Evolutionary conservation across 2,329 filamentous ascomycete species (phyloP).

Genomic region (Penicillium decumbens): DNA sequence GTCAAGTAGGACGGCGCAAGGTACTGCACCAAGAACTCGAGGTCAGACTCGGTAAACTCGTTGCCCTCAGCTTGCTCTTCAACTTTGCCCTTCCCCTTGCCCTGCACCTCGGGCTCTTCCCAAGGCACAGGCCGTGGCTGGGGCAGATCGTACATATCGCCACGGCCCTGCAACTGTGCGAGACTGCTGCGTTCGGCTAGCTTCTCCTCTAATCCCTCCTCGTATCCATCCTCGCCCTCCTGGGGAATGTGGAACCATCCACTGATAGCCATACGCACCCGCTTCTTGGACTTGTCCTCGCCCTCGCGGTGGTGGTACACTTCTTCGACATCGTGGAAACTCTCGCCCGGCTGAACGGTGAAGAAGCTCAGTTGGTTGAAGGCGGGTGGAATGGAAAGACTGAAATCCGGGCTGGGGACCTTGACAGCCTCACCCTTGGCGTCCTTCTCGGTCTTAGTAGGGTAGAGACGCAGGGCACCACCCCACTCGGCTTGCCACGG

Average conservation of each 20-base stretch:
- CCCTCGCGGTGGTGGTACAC: conserved; percentile 69
- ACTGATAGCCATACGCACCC: conserved; percentile 91
- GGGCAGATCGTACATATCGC: conserved; percentile 82
- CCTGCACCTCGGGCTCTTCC: conserved; percentile 36
- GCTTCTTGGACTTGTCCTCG: conserved; percentile 56
- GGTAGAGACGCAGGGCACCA: conserved; percentile 83
- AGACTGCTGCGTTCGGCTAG: conserved; percentile 85
- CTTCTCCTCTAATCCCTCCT: conserved; percentile 81
- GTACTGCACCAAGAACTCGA: conserved; percentile 87
- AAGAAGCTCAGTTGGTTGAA: conserved; percentile 99
- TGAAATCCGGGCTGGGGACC: conserved; percentile 72
- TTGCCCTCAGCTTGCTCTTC: conserved; percentile 50
- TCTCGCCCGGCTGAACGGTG: conserved; percentile 95
- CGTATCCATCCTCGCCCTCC: conserved; percentile 84
- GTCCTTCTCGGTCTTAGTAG: conserved; percentile 61
- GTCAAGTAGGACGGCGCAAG: conserved; percentile 86
- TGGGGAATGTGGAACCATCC: conserved; percentile 99
- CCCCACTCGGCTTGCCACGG: conserved; percentile 92
- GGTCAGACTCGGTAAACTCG: conserved; percentile 69
- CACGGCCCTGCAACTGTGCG: conserved; percentile 86
- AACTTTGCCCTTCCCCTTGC: conserved; percentile 36
- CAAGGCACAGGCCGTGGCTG: conserved; percentile 53
- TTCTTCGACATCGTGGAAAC: conserved; percentile 98
- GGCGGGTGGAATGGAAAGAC: conserved; percentile 80
- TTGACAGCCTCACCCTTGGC: conserved; percentile 70